Conservation (phyloP, 208 protist genomes). For the Wallacemonas rigidus region DNA sequence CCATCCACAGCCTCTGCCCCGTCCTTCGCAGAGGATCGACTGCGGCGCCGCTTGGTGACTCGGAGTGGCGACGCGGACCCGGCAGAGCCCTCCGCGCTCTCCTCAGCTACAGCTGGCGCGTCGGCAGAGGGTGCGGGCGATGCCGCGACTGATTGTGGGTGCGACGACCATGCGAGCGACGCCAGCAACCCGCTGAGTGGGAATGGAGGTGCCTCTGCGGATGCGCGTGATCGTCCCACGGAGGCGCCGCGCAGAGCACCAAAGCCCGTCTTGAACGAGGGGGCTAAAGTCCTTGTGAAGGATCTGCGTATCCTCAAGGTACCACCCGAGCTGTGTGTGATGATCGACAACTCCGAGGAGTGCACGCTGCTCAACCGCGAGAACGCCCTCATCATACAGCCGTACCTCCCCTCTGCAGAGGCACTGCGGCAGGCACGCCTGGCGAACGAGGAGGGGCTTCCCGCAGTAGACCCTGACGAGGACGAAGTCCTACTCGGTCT, state of each 20-base stretch:
- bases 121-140: no score
- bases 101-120: no score
- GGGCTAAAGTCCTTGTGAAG: slow-evolving; percentile 75
- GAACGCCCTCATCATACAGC: slow-evolving; percentile 78
- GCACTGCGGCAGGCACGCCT: slow-evolving; percentile 12
- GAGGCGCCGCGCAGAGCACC: neutral
- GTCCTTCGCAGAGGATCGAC: neutral
- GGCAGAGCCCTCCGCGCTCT: neutral
- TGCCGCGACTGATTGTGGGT: no score
- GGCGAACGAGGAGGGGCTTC: slow-evolving; percentile 23
- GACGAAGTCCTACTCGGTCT: slow-evolving; percentile 78
- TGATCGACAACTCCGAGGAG: slow-evolving; percentile 88
- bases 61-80: neutral
- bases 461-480: slow-evolving; percentile 22
- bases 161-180: no score
- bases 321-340: slow-evolving; percentile 79
- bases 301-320: slow-evolving; percentile 84
- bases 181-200: neutral
- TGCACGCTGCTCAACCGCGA: slow-evolving; percentile 77
- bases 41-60: slow-evolving; percentile 1
- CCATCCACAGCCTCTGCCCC: neutral
- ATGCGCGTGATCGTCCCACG: neutral
- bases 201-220: neutral
- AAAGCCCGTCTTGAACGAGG: slow-evolving; percentile 38
- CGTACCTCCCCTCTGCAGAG: slow-evolving; percentile 67